Base-by-base conservation (phyloP, 352 stramenopile genomes). In the Phytophthora sp. region DNA sequence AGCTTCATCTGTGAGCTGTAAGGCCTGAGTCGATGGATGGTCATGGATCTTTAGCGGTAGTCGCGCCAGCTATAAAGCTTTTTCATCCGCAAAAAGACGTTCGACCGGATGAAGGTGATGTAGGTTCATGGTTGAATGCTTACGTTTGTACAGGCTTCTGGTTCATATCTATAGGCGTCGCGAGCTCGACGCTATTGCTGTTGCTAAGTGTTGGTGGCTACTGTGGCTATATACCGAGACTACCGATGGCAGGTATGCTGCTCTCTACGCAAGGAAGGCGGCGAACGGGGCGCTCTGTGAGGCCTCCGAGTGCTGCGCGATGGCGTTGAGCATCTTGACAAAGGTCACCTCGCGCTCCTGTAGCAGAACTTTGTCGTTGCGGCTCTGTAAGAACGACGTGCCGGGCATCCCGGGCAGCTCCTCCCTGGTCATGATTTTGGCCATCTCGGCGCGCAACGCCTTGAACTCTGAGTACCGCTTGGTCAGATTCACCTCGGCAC, bases 401-500 rank as follows among this genome's bases (percentile, higher is more conserved):
- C 75, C 81, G 6, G 82, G 80, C 33, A 91, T 69, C 11, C 69
- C 31, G 13, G 82, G 82, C 12, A 93, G 71, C 44, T 84, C 82
- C 8, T 82, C 77, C 18, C 70, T 61, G 44, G 66, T 69, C 82
- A 90, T 89, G 64, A 89, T 33, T 29, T 77, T 82, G 29, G 71
- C 59, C 57, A 91, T 72, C 31, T 89, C 64, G 16, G 71, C 50
- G 57, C 90, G 77, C 20, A 93, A 70, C 24, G 69, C 45, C 71
- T 90, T 91, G 67, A 93, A 93, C 47, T 93, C 82, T 35, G 84
- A 91, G 72, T 86, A 93, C 42, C 84, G 79, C 69, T 93, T 93
- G 42, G 74, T 70, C 30, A 90, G 47, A 57, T 72, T 63, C 24
- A 79, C 35, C 9, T 80, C 66, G 36, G 77, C 71, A 16, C 80